Percentiles rank a stretch among this genome's conserved stretches.
These are phyloP conservation scores for Naganishia onofrii DNA, from an alignment of 768 basidiomycete species.

Conservation along the genomic window DNA sequence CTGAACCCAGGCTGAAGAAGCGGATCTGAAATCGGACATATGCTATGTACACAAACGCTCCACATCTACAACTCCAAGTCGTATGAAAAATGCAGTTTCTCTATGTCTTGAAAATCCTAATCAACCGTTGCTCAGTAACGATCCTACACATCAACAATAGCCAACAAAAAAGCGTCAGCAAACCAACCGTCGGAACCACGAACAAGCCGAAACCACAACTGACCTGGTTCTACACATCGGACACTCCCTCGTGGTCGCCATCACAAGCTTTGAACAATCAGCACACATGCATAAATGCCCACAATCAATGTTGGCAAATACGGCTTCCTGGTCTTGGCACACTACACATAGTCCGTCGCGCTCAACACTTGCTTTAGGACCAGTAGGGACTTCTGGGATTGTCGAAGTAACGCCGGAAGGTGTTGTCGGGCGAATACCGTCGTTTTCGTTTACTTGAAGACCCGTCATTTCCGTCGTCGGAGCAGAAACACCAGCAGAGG, in stretches of 20 bases:
- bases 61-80: no score
- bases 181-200: background rate
- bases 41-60: no score
- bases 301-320: conserved; percentile 90
- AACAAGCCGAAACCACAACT: conserved; percentile 33
- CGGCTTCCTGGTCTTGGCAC: conserved; percentile 91
- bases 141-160: background rate
- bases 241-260: conserved; percentile 72
- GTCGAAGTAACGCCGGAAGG: conserved; percentile 6
- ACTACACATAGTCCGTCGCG: conserved; percentile 76
- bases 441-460: conserved; percentile 17
- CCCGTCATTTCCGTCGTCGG: background rate
- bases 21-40: no score
- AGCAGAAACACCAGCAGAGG: background rate
- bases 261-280: conserved; percentile 51
- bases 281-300: conserved; percentile 58
- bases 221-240: conserved; percentile 75
- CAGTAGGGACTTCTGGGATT: conserved; percentile 39
- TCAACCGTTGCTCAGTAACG: background rate
- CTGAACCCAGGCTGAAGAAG: no score
- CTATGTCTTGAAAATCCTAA: background rate
- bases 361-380: conserved; percentile 47
- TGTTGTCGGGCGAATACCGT: background rate
- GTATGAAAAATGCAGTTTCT: background rate
- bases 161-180: background rate